Evolutionary conservation across 2,329 filamentous ascomycete species (phyloP), one percentile per base, ranked within the genome.

Genomic region (Clonostachys chloroleuca): DNA sequence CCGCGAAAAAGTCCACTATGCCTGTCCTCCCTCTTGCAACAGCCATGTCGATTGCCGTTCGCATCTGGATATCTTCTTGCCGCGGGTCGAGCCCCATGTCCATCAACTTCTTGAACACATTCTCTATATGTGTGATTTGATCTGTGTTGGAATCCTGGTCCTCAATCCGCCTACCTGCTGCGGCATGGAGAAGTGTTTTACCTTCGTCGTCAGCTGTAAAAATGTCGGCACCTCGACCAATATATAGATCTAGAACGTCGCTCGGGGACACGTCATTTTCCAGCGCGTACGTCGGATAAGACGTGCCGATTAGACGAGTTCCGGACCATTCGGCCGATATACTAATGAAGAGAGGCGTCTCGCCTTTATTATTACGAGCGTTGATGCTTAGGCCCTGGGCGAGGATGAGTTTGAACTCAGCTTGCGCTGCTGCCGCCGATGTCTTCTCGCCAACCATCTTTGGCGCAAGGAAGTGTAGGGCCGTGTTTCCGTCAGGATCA

Each of bases 21-120:
- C 37, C 42, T 18, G 40, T 40, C 6, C 53, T 53, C 9, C 51
- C 47, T 43, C 48, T 54, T 12, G 55, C 56, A 16, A 55, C 59
- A n/a, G 60, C 60, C 8, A 61, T 52, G 48, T 63, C 58, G 34
- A 60, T 45, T 17, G 55, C 45, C n/a, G 51, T 57, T 43, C 48
- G 41, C 20, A 50, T 40, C 34, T 47, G 44, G 2, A 46, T 18
- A 39, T 60, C 54, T 47, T 56, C 51, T 16, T 17, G 13, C 42
- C 49, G 40, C 7, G 58, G 55, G 50, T 60, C 56, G 9, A 59
- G 13, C 9, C 56, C 56, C 16, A 44, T 47, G 12, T 41, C 50
- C 16, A 56, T 14, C 30, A 61, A 39, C 16, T 10, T 47, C 46
- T 50, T 45, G 43, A 56, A 59, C 16, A 43, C 13, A 18, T 39